Percentiles rank a stretch among this genome's conserved stretches.
These are phyloP conservation scores for Phytophthora ohioensis DNA, from an alignment of 352 stramenopile genomes.

Conservation along the genomic window DNA sequence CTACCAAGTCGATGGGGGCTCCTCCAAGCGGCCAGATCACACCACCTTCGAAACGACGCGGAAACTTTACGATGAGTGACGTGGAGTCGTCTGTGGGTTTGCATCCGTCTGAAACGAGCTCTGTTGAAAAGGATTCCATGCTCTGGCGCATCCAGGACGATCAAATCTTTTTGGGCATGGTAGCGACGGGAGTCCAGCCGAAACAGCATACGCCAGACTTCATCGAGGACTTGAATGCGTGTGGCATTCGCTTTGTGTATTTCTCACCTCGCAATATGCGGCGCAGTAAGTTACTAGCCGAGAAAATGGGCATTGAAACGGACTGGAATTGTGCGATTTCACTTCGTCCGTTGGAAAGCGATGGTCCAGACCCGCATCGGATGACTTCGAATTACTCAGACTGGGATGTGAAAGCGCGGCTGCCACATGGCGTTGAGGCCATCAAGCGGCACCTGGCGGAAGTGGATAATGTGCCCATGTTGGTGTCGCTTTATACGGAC, in stretches of 20 bases:
- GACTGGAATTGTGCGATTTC: slow-evolving; percentile 99
- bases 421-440: slow-evolving; percentile 96
- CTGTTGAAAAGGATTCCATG: slow-evolving; percentile 64
- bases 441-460: slow-evolving; percentile 97
- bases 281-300: slow-evolving; percentile 96
- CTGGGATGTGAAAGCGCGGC: slow-evolving; percentile 96
- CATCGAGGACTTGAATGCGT: slow-evolving; percentile 95
- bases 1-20: slow-evolving; percentile 36
- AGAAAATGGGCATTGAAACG: slow-evolving; percentile 99
- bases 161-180: slow-evolving; percentile 98
- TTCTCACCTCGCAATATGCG: slow-evolving; percentile 99
- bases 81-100: slow-evolving; percentile 61
- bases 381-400: slow-evolving; percentile 98
- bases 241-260: slow-evolving; percentile 98
- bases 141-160: slow-evolving; percentile 93
- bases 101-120: slow-evolving; percentile 60
- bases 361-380: slow-evolving; percentile 93
- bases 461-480: slow-evolving; percentile 98
- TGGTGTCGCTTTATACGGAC: slow-evolving; percentile 99
- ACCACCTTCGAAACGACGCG: slow-evolving; percentile 33
- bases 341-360: slow-evolving; percentile 92
- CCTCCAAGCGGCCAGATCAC: slow-evolving; percentile 38
- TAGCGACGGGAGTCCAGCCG: slow-evolving; percentile 95
- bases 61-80: slow-evolving; percentile 50
- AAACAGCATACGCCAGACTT: slow-evolving; percentile 95